Base-by-base conservation (phyloP, 2,329 filamentous ascomycete species). In the Albophoma yamanashiensis region DNA sequence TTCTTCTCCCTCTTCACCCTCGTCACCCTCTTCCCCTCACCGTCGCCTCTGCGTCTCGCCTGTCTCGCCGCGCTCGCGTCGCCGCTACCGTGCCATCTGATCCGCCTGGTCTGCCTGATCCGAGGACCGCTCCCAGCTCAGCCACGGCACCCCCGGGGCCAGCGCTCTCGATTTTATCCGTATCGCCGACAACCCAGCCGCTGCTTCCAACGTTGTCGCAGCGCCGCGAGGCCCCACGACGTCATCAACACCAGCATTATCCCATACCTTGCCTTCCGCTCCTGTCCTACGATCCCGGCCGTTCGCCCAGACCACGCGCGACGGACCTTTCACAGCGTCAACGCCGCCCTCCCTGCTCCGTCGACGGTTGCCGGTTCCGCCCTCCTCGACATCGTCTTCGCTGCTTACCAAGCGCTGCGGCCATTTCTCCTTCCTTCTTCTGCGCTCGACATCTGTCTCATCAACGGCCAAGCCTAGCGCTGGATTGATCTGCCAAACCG, bases 301-400 rank as follows among this genome's bases (percentile, higher is more conserved):
- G 64, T 66, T 69, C 65, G 68, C 67, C 68, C 65, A 67, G 71
- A 72, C 70, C 71, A 67, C 71, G 70, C 73, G 79, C 76, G 72
- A 82, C 80, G 79, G 79, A 79, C 74, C 71, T 73, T 66, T 74
- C 73, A 76, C 76, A 75, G 73, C 71, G 71, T 75, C 74, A 69
- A 67, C 73, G 73, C 70, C 72, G 69, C 68, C 73, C 79, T 71
- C 70, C 79, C 69, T 75, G 81, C 71, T 79, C 79, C 75, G 69
- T 75, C 67, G 72, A 79, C 69, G 76, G 82, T 70, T 70, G 77
- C 70, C 70, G 79, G 63, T 77, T 79, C 67, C 80, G 84, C 65
- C 81, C 81, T 74, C 81, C 80, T 64, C 83, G 82, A 68, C 62
- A 75, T 66, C 61, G 60, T 60, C 61, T 57, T 60, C 14, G 38